Base-by-base conservation (phyloP, 2,329 filamentous ascomycete species). In the Penicillium oxalicum region DNA sequence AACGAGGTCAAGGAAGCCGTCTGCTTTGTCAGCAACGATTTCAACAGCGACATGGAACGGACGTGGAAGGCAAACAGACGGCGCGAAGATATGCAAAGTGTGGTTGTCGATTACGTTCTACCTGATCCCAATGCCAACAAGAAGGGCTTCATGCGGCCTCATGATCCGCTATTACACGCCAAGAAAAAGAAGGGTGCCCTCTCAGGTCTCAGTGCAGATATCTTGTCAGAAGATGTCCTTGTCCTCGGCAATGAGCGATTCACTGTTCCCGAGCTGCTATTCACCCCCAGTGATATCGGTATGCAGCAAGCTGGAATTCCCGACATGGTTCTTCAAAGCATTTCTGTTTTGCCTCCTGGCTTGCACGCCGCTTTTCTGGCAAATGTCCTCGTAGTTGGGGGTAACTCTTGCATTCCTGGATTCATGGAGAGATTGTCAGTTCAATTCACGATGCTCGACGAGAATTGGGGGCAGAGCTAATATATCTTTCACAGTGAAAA, bases 1-100 rank as follows among this genome's bases (percentile, higher is more conserved):
- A 95, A 95, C 61, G 88, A 96, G 67, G 91, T 97, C 69, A 98
- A 98, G 65, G 93, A 98, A 66, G 79, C 85, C 4, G 83, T 87
- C 0, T 95, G 88, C 64, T 97, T 87, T 60, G 83, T 96, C 9
- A 86, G 87, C 2, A 73, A 80, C 1, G 82, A 94, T 62, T 96
- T 97, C 67, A 74, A 77, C 26, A 63, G 67, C 5, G 88, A 96
- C 58, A 78, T 98, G 33, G 91, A 97, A 54, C 79, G 77, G 55
- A 85, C 84, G 0, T 95, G 90, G 89, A 93, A 89, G 67, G 87
- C 85, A 5, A 82, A 86, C 1, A 73, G 81, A 51, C 68, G 67
- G 42, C 62, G 62, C 25, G 57, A 62, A 42, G 50, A 61, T 3
- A 60, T 58, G 24, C 61, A 67, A 44, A 59, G 66, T 11, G 82